These are phyloP conservation scores for Olyra latifolia DNA, from an alignment of 176 grass and related monocot species.

Conservation along the genomic window DNA sequence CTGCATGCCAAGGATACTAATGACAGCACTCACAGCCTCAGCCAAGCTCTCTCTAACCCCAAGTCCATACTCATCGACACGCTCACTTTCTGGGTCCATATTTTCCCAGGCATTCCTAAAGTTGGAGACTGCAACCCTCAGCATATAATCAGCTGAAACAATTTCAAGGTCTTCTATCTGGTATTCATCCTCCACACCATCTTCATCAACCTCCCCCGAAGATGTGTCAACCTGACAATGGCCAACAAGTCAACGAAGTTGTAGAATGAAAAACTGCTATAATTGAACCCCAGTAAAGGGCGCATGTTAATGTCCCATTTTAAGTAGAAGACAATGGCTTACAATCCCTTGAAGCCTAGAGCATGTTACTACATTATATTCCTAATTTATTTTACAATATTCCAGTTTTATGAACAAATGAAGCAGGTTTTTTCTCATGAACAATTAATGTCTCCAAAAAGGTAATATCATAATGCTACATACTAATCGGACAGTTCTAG, in stretches of 20 bases:
- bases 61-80: conserved; percentile 90
- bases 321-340: background rate
- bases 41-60: conserved; percentile 89
- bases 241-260: conserved; percentile 9
- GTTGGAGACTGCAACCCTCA: conserved; percentile 86
- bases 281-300: background rate
- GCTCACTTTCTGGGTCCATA: conserved; percentile 78
- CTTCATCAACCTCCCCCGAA: conserved; percentile 82
- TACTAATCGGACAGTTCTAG: background rate
- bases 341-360: conserved; percentile 3
- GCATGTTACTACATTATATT: conserved; percentile 13
- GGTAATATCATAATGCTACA: conserved; percentile 2
- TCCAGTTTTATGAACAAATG: conserved; percentile 14
- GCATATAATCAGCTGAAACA: conserved; percentile 83
- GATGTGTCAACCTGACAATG: conserved; percentile 72
- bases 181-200: conserved; percentile 97
- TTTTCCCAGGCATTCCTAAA: conserved; percentile 97
- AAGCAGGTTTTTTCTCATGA: conserved; percentile 3
- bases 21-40: conserved; percentile 87
- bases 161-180: conserved; percentile 92
- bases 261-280: background rate
- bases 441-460: background rate
- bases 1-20: conserved; percentile 90
- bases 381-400: conserved; percentile 9
- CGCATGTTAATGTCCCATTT: background rate